These are phyloP conservation scores for Phaseolus coccineus DNA, from an alignment of 331 rosid species.

Conservation along the genomic window DNA sequence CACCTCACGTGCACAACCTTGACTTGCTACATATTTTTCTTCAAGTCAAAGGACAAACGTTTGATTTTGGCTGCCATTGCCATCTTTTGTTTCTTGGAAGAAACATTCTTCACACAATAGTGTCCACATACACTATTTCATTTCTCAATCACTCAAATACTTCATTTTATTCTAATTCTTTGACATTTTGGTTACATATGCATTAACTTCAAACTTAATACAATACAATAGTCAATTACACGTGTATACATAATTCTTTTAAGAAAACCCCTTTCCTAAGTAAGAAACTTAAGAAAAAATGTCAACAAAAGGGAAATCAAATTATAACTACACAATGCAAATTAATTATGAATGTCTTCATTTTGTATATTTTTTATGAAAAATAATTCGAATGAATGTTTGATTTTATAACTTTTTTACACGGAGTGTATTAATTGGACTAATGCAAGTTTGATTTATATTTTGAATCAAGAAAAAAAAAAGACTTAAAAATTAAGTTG, in stretches of 20 bases:
- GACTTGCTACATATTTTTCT: constrained; percentile 37
- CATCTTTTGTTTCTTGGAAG: not conserved
- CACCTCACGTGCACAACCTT: constrained; percentile 51
- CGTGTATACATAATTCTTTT: not conserved
- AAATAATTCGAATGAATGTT: too few species aligned
- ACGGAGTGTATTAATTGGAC: too few species aligned
- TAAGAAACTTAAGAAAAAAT: not conserved
- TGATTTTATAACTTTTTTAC: too few species aligned
- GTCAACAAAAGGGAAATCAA: not conserved
- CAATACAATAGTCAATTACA: not conserved
- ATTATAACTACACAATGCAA: not conserved
- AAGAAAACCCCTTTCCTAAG: not conserved
- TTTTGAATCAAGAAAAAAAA: not conserved
- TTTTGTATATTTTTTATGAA: too few species aligned
- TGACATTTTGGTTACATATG: not conserved
- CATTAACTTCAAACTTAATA: not conserved
- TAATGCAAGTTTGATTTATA: not conserved
- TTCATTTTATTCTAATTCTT: not conserved
- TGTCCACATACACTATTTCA: constrained; percentile 10
- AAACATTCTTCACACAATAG: not conserved
- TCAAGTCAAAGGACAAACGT: constrained; percentile 36
- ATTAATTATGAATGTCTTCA: not conserved
- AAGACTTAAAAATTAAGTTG: not conserved
- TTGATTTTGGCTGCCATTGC: constrained; percentile 36
- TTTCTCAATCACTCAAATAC: not conserved